Evolutionary conservation across 1,139 yeast species (phyloP).

Genomic region (Debaryomycetaceae sp.): DNA sequence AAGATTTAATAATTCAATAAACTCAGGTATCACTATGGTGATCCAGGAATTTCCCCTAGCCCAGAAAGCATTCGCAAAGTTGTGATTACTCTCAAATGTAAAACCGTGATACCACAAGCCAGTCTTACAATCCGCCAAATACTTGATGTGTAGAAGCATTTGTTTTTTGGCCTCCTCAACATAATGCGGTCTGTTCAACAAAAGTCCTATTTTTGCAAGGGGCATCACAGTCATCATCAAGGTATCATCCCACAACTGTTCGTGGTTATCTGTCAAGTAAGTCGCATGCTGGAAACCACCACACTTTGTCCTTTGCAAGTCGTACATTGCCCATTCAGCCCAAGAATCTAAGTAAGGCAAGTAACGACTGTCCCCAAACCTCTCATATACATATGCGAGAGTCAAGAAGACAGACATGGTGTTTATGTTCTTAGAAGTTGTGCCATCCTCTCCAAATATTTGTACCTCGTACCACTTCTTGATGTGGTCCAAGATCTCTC

Average conservation of each 20-base stretch:
- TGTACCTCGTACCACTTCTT: conserved; percentile 25
- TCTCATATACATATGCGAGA: conserved; percentile 25
- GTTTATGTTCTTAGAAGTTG: conserved; percentile 30
- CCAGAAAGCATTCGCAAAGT: conserved; percentile 31
- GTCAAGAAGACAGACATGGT: conserved; percentile 31
- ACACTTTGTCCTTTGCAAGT: conserved; percentile 24
- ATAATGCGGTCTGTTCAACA: conserved; percentile 23
- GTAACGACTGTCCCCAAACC: conserved; percentile 16
- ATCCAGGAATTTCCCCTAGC: conserved; percentile 37
- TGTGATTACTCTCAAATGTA: conserved; percentile 27
- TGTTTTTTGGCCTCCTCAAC: conserved; percentile 31
- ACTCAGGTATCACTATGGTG: conserved; percentile 33
- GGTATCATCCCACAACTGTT: conserved; percentile 35
- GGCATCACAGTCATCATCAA: conserved; percentile 36
- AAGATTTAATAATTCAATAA: conserved; percentile 25
- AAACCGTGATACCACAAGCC: conserved; percentile 33
- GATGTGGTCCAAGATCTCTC: conserved; percentile 16
- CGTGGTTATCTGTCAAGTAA: conserved; percentile 23
- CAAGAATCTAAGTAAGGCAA: conserved; percentile 27
- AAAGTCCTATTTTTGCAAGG: conserved; percentile 26
- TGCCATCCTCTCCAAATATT: conserved; percentile 24
- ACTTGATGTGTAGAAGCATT: conserved; percentile 27
- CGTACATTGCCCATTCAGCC: conserved; percentile 33
- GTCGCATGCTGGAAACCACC: conserved; percentile 35
- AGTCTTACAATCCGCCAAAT: conserved; percentile 23